Evolutionary conservation across 1,284 basidiomycete genomes (phyloP).

Genomic region (Pulchroboletus neoregius): DNA sequence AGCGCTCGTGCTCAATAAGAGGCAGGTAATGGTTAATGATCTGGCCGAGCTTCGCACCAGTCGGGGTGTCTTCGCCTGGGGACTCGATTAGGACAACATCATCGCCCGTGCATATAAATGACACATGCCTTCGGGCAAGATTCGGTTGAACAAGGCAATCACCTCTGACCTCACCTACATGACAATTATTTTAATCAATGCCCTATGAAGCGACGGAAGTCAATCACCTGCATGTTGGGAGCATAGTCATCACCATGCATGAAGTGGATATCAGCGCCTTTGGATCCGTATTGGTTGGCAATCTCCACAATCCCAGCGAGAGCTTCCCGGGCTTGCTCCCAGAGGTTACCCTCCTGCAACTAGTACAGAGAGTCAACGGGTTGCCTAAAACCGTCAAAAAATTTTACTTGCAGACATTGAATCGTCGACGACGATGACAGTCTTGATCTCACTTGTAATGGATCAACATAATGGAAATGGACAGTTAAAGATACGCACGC

Average conservation of each 20-base stretch:
- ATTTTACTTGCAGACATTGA: slow-evolving; percentile 38
- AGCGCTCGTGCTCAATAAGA: slow-evolving; percentile 34
- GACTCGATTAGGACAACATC: slow-evolving; percentile 1
- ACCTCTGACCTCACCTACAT: slow-evolving; percentile 26
- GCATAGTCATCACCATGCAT: slow-evolving; percentile 37
- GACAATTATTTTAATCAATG: neutral
- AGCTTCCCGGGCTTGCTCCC: slow-evolving; percentile 40
- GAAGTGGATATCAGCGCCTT: slow-evolving; percentile 45
- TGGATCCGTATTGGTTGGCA: slow-evolving; percentile 37
- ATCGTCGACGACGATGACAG: slow-evolving; percentile 44
- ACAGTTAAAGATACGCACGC: slow-evolving; percentile 21
- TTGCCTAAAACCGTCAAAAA: neutral
- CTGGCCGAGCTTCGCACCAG: slow-evolving; percentile 38
- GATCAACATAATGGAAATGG: slow-evolving; percentile 2
- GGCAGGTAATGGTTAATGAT: slow-evolving; percentile 41
- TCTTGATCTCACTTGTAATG: slow-evolving; percentile 31
- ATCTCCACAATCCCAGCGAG: slow-evolving; percentile 42
- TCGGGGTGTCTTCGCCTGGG: slow-evolving; percentile 42
- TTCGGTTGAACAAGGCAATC: slow-evolving; percentile 28
- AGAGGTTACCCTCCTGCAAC: slow-evolving; percentile 40
- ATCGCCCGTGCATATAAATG: neutral
- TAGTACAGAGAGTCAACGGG: slow-evolving; percentile 14
- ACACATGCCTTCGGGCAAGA: slow-evolving; percentile 31
- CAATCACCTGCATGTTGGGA: slow-evolving; percentile 34
- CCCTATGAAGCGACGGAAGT: neutral